Conservation (phyloP, 257 asterid genomes). For the Coffea eugenioides region DNA sequence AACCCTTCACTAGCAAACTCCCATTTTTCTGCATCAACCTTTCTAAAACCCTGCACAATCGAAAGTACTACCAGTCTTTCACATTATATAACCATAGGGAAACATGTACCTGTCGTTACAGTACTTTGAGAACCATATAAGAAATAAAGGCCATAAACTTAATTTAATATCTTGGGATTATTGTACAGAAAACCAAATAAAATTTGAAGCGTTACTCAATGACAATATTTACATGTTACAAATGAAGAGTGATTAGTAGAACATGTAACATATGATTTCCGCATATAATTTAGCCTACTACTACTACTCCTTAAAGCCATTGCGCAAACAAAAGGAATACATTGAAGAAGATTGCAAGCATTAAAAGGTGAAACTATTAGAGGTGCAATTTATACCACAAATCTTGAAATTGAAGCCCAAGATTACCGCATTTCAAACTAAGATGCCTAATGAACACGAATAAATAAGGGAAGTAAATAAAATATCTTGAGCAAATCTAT, state of each 20-base stretch:
- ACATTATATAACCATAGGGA: conserved; percentile 8
- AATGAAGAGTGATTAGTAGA: neutral
- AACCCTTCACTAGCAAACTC: conserved; percentile 59
- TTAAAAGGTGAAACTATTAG: neutral
- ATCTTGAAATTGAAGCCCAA: neutral
- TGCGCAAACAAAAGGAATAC: neutral
- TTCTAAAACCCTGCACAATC: conserved; percentile 49
- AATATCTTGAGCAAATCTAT: conserved; percentile 21
- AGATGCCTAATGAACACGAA: conserved; percentile 17
- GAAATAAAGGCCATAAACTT: too few species aligned
- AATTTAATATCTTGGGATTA: neutral
- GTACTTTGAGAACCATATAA: neutral
- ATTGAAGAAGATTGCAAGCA: neutral
- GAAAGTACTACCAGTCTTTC: conserved; percentile 13
- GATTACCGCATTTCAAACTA: conserved; percentile 10
- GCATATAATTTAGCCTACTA: too few species aligned
- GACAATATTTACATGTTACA: neutral
- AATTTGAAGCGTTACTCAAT: neutral
- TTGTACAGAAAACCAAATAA: neutral
- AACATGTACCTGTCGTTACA: neutral
- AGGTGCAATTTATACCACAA: conserved; percentile 2
- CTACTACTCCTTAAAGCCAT: neutral
- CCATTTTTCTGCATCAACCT: conserved; percentile 49
- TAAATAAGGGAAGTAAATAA: neutral
- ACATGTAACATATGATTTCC: neutral